phyloP scores from a whole-genome alignment of 192 early-diverging fungal species.

The Umbelopsis isabellina region DNA sequence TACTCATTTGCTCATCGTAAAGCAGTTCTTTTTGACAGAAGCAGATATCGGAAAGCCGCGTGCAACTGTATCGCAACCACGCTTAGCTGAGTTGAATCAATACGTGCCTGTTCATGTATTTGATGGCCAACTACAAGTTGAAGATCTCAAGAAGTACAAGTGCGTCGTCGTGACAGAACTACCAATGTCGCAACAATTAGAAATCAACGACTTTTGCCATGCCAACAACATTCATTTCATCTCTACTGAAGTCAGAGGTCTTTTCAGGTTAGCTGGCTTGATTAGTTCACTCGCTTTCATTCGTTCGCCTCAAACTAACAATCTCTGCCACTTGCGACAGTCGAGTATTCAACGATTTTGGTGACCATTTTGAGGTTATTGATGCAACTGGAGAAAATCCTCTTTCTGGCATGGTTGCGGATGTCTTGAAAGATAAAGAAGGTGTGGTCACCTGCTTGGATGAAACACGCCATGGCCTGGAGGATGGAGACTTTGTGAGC shows the following conservation, averaged over 20 bases:
- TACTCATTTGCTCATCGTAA: slow-evolving; percentile 2
- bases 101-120: slow-evolving; percentile 94
- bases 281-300: slow-evolving; percentile 10
- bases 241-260: slow-evolving; percentile 84
- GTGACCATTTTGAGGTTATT: slow-evolving; percentile 78
- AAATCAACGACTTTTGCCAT: slow-evolving; percentile 84
- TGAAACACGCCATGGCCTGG: slow-evolving; percentile 96
- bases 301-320: not conserved
- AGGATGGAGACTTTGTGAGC: slow-evolving; percentile 95
- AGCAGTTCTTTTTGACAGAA: slow-evolving; percentile 85
- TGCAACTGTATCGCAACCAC: slow-evolving; percentile 72
- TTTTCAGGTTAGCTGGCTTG: slow-evolving; percentile 74
- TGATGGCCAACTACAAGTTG: slow-evolving; percentile 76
- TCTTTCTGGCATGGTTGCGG: slow-evolving; percentile 90
- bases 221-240: slow-evolving; percentile 81
- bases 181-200: slow-evolving; percentile 74
- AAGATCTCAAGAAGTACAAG: slow-evolving; percentile 49
- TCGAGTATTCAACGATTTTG: slow-evolving; percentile 95
- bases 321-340: slow-evolving; percentile 36
- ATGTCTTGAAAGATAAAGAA: slow-evolving; percentile 71
- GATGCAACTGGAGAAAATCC: slow-evolving; percentile 95
- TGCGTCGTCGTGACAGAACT: slow-evolving; percentile 90
- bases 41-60: slow-evolving; percentile 89
- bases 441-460: slow-evolving; percentile 95
- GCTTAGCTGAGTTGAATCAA: slow-evolving; percentile 93